phyloP scores from a whole-genome alignment of 108 stramenopile species.

The Halocafeteria seosinensis region DNA sequence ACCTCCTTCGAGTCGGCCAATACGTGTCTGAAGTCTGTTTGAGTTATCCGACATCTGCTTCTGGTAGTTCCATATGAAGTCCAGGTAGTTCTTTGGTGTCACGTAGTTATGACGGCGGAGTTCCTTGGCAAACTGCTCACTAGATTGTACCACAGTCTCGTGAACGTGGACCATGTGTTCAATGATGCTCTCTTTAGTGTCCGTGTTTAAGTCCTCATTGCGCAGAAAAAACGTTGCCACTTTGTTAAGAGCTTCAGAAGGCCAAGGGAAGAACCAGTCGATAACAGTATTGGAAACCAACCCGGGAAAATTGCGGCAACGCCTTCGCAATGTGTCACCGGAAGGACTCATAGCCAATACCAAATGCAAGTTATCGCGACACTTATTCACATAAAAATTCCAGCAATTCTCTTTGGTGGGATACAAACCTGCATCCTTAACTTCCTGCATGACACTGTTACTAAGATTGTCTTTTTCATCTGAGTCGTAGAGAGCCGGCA shows the following conservation, averaged over 20 bases:
- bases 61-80: constrained; percentile 42
- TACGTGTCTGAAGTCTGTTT: constrained; percentile 15
- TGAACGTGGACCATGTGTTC: constrained; percentile 45
- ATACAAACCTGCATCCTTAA: constrained; percentile 27
- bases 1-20: constrained; percentile 43
- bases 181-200: constrained; percentile 25
- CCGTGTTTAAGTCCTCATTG: constrained; percentile 31
- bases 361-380: constrained; percentile 45
- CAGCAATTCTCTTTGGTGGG: constrained; percentile 44
- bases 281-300: constrained; percentile 44
- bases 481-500: constrained; percentile 40
- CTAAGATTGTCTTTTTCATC: constrained; percentile 30
- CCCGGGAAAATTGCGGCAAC: constrained; percentile 52
- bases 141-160: constrained; percentile 17
- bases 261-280: constrained; percentile 58
- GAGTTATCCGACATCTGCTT: constrained; percentile 7
- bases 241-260: constrained; percentile 37
- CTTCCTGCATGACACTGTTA: constrained; percentile 29
- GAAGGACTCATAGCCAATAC: constrained; percentile 50
- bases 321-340: constrained; percentile 44
- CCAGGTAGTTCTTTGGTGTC: constrained; percentile 51
- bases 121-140: constrained; percentile 30
- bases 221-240: constrained; percentile 45
- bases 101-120: constrained; percentile 50
- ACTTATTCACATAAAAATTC: constrained; percentile 38